phyloP scores from a whole-genome alignment of 177 flowering plant genomes.

The Vitis hybrid region DNA sequence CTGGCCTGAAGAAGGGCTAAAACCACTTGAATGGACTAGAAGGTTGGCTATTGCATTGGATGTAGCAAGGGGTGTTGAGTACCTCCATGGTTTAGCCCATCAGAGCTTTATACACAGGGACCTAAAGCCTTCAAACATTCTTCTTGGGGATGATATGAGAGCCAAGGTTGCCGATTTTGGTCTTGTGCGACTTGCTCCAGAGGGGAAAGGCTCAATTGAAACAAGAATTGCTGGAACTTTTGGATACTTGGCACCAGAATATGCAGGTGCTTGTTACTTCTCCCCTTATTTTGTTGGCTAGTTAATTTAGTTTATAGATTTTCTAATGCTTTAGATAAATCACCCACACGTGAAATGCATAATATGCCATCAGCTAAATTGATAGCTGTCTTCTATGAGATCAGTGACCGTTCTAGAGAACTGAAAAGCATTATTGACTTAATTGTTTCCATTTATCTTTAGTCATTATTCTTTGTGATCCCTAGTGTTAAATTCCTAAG shows the following conservation, averaged over 20 bases:
- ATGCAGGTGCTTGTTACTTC: conserved; percentile 52
- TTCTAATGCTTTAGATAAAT: neutral
- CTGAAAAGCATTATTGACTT: no score
- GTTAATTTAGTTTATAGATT: neutral
- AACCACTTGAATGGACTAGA: conserved; percentile 64
- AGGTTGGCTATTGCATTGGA: conserved; percentile 70
- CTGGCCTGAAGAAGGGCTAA: conserved; percentile 65
- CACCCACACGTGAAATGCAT: no score
- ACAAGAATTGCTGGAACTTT: conserved; percentile 83
- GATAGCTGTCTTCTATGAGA: no score
- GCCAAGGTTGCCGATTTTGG: conserved; percentile 86
- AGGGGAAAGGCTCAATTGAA: conserved; percentile 71
- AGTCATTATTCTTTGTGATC: no score
- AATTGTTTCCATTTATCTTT: no score
- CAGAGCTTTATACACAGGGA: conserved; percentile 84
- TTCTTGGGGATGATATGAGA: conserved; percentile 85
- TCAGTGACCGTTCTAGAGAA: no score
- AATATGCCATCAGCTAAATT: no score
- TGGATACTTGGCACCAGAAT: conserved; percentile 80
- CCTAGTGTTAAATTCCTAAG: no score
- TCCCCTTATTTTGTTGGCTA: neutral
- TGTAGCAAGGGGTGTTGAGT: conserved; percentile 82
- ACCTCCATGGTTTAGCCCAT: conserved; percentile 78
- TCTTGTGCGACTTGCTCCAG: conserved; percentile 79
- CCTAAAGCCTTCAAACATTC: conserved; percentile 77